Percentiles rank a stretch among this genome's conserved stretches.
Conservation (phyloP, 2,329 filamentous ascomycete species). For the Microdochium paspali region DNA sequence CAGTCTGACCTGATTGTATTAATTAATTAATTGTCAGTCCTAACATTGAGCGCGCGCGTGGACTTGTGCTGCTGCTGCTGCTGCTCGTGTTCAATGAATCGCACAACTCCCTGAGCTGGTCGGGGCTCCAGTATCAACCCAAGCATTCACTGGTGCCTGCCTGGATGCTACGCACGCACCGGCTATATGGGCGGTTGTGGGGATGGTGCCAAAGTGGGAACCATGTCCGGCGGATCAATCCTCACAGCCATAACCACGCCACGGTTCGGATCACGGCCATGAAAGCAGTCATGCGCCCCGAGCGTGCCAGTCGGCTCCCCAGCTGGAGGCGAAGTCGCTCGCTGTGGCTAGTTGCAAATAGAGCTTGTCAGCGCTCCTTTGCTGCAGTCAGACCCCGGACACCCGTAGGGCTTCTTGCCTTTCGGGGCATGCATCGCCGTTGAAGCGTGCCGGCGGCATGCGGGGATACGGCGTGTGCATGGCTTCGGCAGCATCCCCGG, state of each 20-base stretch:
- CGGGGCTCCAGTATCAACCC: too few species aligned
- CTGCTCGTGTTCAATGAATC: too few species aligned
- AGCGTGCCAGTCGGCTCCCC: background rate
- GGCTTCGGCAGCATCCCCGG: too few species aligned
- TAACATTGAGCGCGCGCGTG: too few species aligned
- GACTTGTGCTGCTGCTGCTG: too few species aligned
- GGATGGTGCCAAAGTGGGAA: background rate
- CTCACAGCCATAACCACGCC: background rate
- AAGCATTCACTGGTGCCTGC: background rate
- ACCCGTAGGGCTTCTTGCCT: background rate
- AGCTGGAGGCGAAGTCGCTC: background rate
- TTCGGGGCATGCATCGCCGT: too few species aligned
- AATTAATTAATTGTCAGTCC: too few species aligned
- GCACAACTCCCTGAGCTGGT: too few species aligned
- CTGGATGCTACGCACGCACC: background rate
- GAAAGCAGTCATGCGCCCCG: background rate
- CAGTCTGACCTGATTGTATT: too few species aligned
- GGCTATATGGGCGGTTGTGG: background rate
- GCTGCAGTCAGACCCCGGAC: background rate
- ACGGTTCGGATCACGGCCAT: background rate
- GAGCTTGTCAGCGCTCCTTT: background rate
- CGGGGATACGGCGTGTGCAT: too few species aligned
- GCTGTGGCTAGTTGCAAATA: background rate
- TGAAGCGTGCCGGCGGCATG: too few species aligned
- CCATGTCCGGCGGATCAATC: background rate